Conservation (phyloP, 345 rosid genomes). For the Pistacia integerrima region DNA sequence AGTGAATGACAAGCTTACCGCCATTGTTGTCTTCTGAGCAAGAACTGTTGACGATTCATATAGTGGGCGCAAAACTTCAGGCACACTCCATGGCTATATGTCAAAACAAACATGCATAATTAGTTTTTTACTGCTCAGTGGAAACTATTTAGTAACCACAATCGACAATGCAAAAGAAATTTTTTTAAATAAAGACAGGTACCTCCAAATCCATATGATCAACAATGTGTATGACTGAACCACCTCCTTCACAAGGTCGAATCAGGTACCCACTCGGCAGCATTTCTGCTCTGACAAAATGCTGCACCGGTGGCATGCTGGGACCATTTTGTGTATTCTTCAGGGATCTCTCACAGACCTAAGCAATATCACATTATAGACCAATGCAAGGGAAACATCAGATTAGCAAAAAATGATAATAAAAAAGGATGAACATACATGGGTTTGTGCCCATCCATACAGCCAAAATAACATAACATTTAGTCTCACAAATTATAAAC, state of each 20-base stretch:
- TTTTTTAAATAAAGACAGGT: background rate
- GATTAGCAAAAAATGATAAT: background rate
- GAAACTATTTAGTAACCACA: background rate
- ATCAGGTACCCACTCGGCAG: slow-evolving; percentile 96
- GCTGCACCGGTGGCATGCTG: slow-evolving; percentile 92
- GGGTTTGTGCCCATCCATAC: background rate
- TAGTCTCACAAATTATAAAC: background rate
- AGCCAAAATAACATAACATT: slow-evolving; percentile 1
- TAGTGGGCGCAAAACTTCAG: slow-evolving; percentile 94
- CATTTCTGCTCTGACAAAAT: slow-evolving; percentile 99
- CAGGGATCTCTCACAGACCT: slow-evolving; percentile 97
- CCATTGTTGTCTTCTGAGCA: slow-evolving; percentile 98
- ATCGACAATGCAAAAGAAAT: slow-evolving; percentile 5
- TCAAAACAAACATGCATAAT: slow-evolving; percentile 25
- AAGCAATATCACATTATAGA: background rate
- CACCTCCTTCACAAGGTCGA: slow-evolving; percentile 99
- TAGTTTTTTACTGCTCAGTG: background rate
- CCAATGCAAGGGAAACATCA: slow-evolving; percentile 11
- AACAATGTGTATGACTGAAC: slow-evolving; percentile 92
- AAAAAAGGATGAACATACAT: background rate
- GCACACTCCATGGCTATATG: slow-evolving; percentile 94
- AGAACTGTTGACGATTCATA: slow-evolving; percentile 95
- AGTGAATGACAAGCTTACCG: slow-evolving; percentile 47
- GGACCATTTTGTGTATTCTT: slow-evolving; percentile 96
- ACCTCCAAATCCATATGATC: slow-evolving; percentile 99